phyloP scores from a whole-genome alignment of 1,284 basidiomycete species.

The Bondarzewia mesenterica region DNA sequence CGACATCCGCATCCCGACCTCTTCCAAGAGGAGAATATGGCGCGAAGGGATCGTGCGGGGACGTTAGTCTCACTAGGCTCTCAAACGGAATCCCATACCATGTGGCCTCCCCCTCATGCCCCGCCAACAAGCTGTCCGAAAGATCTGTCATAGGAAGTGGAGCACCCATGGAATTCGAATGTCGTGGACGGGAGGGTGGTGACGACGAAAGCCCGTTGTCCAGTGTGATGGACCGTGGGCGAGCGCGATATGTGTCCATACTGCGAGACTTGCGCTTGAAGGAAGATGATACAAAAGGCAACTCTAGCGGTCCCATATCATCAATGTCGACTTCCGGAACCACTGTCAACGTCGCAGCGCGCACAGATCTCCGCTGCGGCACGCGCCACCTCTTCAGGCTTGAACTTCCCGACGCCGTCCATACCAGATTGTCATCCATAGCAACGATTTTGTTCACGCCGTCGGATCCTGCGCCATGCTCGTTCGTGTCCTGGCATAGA shows the following conservation, averaged over 20 bases:
- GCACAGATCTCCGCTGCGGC: constrained; percentile 35
- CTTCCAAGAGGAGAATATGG: constrained; percentile 25
- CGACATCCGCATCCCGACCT: constrained; percentile 60
- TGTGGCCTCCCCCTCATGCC: constrained; percentile 35
- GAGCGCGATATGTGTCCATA: constrained; percentile 6
- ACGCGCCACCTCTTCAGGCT: constrained; percentile 78
- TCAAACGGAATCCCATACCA: constrained; percentile 73
- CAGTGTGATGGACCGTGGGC: constrained; percentile 12
- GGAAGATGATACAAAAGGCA: constrained; percentile 12
- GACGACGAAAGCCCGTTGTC: constrained; percentile 6
- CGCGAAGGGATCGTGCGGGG: constrained; percentile 68
- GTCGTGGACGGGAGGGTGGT: constrained; percentile 4
- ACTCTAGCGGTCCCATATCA: constrained; percentile 15
- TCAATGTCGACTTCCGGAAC: constrained; percentile 19
- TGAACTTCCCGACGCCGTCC: constrained; percentile 85
- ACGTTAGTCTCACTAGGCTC: constrained; percentile 70
- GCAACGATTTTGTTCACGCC: constrained; percentile 83
- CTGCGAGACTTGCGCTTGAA: constrained; percentile 14
- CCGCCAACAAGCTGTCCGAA: not conserved
- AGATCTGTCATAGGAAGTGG: not conserved
- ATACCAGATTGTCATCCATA: constrained; percentile 81
- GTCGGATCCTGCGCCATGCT: constrained; percentile 29
- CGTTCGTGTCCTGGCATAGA: constrained; percentile 65
- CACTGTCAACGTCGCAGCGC: constrained; percentile 17
- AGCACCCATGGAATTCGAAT: not conserved